A percentile compares a stretch with the other conserved stretches of the same genome.
phyloP scores from a whole-genome alignment of 306 rosid genomes.

The Ammopiptanthus mongolicus region DNA sequence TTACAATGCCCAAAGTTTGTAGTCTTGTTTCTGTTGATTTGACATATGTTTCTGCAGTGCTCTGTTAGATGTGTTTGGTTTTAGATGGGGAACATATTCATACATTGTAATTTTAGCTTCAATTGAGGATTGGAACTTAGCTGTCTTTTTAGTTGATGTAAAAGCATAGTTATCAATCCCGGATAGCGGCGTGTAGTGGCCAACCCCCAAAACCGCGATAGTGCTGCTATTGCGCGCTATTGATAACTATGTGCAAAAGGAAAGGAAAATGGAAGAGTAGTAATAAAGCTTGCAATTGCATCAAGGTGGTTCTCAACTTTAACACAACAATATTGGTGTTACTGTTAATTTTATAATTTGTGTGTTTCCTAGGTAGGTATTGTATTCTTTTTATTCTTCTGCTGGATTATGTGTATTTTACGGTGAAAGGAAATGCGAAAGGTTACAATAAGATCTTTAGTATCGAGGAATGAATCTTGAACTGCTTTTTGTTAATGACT shows the following conservation, averaged over 20 bases:
- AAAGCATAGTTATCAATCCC: no score
- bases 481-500: neutral
- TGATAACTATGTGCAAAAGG: no score
- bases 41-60: neutral
- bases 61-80: neutral
- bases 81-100: neutral
- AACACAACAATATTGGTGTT: neutral
- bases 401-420: neutral
- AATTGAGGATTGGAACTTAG: neutral
- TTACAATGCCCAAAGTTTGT: neutral
- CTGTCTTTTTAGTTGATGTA: neutral
- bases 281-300: neutral
- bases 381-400: neutral
- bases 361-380: neutral
- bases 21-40: constrained; percentile 4
- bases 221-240: no score
- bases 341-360: neutral
- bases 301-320: neutral
- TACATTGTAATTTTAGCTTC: neutral
- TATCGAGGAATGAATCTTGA: neutral
- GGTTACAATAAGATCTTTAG: neutral
- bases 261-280: neutral
- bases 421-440: neutral
- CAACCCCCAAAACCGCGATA: no score
- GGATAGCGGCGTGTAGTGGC: no score